Conservation (phyloP, 208 protist species). For the Acanthamoeba castellanii region DNA sequence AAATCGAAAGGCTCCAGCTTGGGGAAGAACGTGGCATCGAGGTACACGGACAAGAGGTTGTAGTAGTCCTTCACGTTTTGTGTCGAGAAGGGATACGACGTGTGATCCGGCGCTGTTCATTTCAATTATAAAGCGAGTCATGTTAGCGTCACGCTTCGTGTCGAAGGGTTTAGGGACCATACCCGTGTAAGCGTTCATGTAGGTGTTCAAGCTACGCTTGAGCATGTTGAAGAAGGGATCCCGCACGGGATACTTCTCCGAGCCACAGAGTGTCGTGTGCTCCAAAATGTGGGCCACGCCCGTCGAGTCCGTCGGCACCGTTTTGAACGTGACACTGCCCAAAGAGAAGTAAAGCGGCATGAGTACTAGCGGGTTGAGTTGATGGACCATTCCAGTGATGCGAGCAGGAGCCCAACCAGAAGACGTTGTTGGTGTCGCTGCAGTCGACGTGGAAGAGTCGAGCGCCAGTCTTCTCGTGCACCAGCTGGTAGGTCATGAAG, state of each 20-base stretch:
- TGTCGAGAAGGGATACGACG: conserved; percentile 85
- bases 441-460: conserved; percentile 93
- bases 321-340: conserved; percentile 94
- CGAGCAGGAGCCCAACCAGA: conserved; percentile 86
- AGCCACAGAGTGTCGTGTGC: conserved; percentile 97
- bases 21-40: conserved; percentile 86
- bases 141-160: no score
- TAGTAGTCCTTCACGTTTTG: conserved; percentile 85
- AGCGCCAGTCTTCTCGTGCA: conserved; percentile 83
- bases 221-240: conserved; percentile 91
- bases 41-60: conserved; percentile 86
- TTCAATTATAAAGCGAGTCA: no score
- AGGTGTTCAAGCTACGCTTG: conserved; percentile 88
- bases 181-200: conserved; percentile 87
- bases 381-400: not conserved
- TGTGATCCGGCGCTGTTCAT: conserved; percentile 81
- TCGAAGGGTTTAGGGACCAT: not conserved
- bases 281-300: conserved; percentile 97
- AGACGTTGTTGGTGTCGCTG: conserved; percentile 96
- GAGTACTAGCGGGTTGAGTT: not conserved
- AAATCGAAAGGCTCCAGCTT: conserved; percentile 80
- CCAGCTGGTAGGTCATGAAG: conserved; percentile 71
- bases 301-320: conserved; percentile 94
- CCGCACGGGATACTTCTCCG: conserved; percentile 95
- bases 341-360: not conserved